A percentile compares a stretch with the other conserved stretches of the same genome.
Evolutionary conservation across 2,329 filamentous ascomycete species (phyloP).

Genomic region (Chaetomiaceae sp.): DNA sequence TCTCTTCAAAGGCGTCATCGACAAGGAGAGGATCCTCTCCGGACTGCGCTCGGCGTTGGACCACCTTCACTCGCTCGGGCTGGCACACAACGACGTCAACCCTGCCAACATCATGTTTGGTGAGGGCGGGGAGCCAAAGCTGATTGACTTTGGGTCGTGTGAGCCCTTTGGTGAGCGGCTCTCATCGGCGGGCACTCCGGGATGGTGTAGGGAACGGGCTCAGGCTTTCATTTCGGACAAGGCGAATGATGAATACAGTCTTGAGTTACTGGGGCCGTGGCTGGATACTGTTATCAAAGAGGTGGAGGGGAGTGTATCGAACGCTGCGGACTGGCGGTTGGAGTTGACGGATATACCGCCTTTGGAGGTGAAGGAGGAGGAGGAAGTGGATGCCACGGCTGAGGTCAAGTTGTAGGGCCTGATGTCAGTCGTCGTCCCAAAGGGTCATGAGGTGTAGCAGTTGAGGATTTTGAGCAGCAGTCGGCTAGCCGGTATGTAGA

Average conservation of each 20-base stretch:
- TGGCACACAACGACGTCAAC: not conserved
- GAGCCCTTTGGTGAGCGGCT: not conserved
- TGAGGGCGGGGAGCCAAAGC: not conserved
- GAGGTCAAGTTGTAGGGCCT: not conserved
- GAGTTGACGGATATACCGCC: not conserved
- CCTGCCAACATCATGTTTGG: not conserved
- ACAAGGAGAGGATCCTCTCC: not conserved
- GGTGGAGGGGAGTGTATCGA: not conserved
- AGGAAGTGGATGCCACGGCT: not conserved
- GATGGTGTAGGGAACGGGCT: not conserved
- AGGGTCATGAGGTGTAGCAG: no score
- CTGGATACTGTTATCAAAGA: not conserved
- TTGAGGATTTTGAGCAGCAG: no score
- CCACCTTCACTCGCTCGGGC: not conserved
- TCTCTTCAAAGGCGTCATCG: not conserved
- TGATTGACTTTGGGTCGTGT: not conserved
- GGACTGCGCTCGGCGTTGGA: not conserved
- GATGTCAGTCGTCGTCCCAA: not conserved
- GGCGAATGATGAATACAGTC: not conserved
- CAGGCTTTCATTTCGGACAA: no score
- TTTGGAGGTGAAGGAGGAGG: not conserved
- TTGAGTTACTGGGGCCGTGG: not conserved
- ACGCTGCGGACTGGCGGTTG: not conserved
- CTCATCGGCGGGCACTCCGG: not conserved
- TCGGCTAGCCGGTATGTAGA: no score